Evolutionary conservation across 2,329 filamentous ascomycete species (phyloP), one percentile per base, ranked within the genome.

Genomic region (Cephalotrichum gorgonifer): DNA sequence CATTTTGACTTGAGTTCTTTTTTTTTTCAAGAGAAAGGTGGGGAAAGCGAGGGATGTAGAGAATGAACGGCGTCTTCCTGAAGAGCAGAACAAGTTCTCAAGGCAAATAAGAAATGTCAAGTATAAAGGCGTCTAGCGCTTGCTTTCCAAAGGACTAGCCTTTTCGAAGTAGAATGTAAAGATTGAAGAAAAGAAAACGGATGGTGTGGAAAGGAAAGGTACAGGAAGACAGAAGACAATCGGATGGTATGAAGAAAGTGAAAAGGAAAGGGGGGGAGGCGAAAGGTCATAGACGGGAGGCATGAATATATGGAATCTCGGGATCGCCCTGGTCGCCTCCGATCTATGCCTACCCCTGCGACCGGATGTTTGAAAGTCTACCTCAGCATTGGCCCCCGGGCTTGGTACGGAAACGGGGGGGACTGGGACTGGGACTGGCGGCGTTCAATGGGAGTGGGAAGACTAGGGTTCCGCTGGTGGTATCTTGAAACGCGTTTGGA

Each of bases 101-200:
- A 50, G 23, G 27, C 12, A 44, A 48, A 45, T 48, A 44, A 49
- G 26, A 44, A 51, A n/a, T n/a, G n/a, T n/a, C n/a, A n/a, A n/a
- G n/a, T 44, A 47, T 43, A 52, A 55, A 58, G 66, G 72, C 72
- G 71, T 64, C 70, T 73, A 28, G 71, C 71, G 70, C 71, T 71
- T 56, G n/a, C n/a, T n/a, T 59, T 50, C 58, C 53, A 49, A 60
- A 75, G 72, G 72, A 67, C 72, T 73, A 71, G 72, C 72, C 72
- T 71, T 54, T 53, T 51, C 48, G 43, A 51, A 51, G 52, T 30
- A 27, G 25, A 33, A 31, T 41, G 26, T 3, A 12, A 28, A 33
- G 7, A 25, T 26, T 41, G 33, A 20, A 38, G 30, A 35, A 39
- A 23, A 45, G 43, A 14, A 39, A 49, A n/a, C n/a, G n/a, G n/a